Percentiles rank a stretch among this genome's conserved stretches.
Evolutionary conservation across 2,329 filamentous ascomycete genomes (phyloP).

Genomic region (Ascochyta rabiei): DNA sequence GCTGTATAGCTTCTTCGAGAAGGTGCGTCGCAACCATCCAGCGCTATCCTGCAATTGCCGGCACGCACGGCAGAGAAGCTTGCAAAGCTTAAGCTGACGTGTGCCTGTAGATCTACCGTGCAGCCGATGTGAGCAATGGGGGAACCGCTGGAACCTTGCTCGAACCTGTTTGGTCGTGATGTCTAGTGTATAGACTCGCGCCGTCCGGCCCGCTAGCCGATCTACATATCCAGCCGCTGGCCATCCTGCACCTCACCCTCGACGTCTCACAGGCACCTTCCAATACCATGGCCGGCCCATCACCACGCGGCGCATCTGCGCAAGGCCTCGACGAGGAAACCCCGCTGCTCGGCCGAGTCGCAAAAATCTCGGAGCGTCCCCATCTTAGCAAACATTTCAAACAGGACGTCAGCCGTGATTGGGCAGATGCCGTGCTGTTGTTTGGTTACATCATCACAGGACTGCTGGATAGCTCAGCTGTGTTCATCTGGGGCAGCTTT

Average conservation of each 20-base stretch:
- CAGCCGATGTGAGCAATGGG: background rate
- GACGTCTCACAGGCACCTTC: conserved; percentile 4
- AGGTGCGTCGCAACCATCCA: conserved; percentile 1
- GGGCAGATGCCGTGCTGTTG: conserved; percentile 72
- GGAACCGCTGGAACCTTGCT: background rate
- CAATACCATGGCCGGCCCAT: conserved; percentile 7
- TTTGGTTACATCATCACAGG: conserved; percentile 79
- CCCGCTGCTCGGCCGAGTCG: conserved; percentile 39
- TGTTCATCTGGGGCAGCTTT: conserved; percentile 79
- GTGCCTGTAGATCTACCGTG: conserved; percentile 17
- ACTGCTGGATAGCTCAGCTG: conserved; percentile 75
- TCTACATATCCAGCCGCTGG: conserved; percentile 13
- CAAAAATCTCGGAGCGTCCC: conserved; percentile 27
- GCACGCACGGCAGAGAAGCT: conserved; percentile 20
- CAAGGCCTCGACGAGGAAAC: conserved; percentile 37
- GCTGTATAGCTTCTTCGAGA: conserved; percentile 1
- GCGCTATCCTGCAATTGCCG: conserved; percentile 39
- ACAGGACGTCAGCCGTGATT: conserved; percentile 63
- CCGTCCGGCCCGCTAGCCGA: conserved; percentile 9
- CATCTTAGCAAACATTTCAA: conserved; percentile 44
- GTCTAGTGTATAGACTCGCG: background rate
- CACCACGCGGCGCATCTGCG: conserved; percentile 13
- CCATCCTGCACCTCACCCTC: conserved; percentile 7
- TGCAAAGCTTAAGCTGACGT: conserved; percentile 33
- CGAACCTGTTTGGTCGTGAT: conserved; percentile 4